phyloP scores from a whole-genome alignment of 148 eudicot genomes.

The Gaultheria prostrata region DNA sequence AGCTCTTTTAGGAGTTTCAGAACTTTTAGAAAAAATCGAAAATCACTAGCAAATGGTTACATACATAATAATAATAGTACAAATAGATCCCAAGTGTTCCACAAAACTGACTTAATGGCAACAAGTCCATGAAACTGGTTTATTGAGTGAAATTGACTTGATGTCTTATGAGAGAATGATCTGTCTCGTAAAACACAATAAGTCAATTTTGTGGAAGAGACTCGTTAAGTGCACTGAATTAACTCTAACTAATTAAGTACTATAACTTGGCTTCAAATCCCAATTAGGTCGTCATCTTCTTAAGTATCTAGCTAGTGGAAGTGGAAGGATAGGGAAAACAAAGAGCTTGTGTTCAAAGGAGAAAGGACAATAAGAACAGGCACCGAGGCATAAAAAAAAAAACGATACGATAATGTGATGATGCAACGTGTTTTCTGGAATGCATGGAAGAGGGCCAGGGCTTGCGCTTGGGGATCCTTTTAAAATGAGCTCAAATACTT shows the following conservation, averaged over 20 bases:
- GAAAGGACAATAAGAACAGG: constrained; percentile 8
- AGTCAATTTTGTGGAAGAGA: not conserved
- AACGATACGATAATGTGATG: not conserved
- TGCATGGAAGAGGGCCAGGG: not conserved
- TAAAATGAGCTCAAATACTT: not conserved
- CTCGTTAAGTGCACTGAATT: not conserved
- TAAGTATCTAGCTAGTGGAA: not conserved
- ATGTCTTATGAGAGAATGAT: too few species aligned
- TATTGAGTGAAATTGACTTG: too few species aligned
- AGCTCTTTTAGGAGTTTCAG: too few species aligned
- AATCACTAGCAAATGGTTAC: not conserved
- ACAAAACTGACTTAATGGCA: too few species aligned
- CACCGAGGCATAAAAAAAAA: not conserved
- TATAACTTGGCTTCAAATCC: not conserved
- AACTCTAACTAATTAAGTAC: not conserved
- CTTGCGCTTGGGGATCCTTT: not conserved
- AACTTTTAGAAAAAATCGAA: too few species aligned
- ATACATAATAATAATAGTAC: not conserved
- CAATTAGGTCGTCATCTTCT: constrained; percentile 10
- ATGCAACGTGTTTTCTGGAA: constrained; percentile 19
- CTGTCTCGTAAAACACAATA: too few species aligned
- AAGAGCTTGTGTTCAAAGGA: not conserved
- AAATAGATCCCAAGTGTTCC: not conserved
- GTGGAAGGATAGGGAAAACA: not conserved
- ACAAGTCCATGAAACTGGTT: too few species aligned